phyloP scores from a whole-genome alignment of 441 rosid species.

The Bocquillonia castaneifolia region DNA sequence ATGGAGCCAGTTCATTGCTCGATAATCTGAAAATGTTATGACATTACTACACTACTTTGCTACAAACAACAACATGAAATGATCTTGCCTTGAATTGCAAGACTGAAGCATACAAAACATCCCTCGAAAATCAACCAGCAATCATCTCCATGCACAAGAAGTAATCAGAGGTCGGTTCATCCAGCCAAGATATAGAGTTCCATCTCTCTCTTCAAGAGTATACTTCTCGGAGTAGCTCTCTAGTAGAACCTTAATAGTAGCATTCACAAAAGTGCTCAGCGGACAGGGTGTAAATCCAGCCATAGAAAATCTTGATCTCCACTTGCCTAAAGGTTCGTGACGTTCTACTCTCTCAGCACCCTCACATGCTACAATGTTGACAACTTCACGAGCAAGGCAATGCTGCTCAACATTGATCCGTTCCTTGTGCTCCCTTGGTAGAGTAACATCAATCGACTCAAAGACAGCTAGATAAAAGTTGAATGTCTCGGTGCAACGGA shows the following conservation, averaged over 20 bases:
- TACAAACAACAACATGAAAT: constrained; percentile 17
- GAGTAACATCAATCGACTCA: constrained; percentile 66
- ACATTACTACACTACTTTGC: constrained; percentile 9
- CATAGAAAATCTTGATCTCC: constrained; percentile 78
- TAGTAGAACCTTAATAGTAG: constrained; percentile 61
- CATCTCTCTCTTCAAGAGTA: constrained; percentile 75
- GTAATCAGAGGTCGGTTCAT: constrained; percentile 56
- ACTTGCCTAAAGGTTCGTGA: constrained; percentile 74
- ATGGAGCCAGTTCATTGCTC: constrained; percentile 4
- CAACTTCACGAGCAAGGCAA: constrained; percentile 88
- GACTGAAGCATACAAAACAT: neutral
- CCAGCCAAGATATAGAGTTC: constrained; percentile 82
- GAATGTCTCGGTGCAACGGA: constrained; percentile 64
- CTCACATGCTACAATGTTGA: constrained; percentile 86
- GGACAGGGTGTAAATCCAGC: constrained; percentile 78
- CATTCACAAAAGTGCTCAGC: constrained; percentile 61
- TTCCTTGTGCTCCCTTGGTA: constrained; percentile 78
- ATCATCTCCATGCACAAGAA: constrained; percentile 87
- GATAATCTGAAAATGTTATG: neutral
- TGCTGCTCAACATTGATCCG: constrained; percentile 88
- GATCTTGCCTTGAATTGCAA: constrained; percentile 9
- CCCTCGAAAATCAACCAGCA: neutral
- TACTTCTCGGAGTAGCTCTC: constrained; percentile 57
- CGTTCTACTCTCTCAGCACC: constrained; percentile 90
- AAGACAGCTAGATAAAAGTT: constrained; percentile 66